Evolutionary conservation across 2,329 filamentous ascomycete genomes (phyloP), one percentile per base, ranked within the genome.

Genomic region (Triangularia setosa): DNA sequence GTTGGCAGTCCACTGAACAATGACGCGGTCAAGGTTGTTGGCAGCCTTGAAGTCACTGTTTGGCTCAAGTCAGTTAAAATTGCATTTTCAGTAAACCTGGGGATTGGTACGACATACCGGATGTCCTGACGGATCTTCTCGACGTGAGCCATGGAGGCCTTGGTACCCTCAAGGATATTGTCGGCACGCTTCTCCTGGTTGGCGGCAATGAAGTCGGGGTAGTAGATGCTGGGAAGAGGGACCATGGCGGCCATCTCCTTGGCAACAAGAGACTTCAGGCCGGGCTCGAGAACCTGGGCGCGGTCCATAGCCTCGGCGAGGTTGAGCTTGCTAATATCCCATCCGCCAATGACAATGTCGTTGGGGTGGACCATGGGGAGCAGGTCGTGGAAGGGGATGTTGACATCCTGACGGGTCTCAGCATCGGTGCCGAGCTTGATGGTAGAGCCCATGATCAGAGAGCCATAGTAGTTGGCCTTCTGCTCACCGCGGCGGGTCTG

Each of bases 1-100:
- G 84, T 99, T 99, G 79, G 95, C 95, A 65, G 95, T 98, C 95
- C 95, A 99, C 79, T 95, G 90, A 67, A 99, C 89, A 75, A 99
- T 92, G 75, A 99, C 90, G 83, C 96, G 97, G 83, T 98, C 94
- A 33, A 99, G 87, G 65, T 78, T 81, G 76, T 98, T 91, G 73
- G 85, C 81, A 67, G 87, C 81, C 84, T 98, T 98, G 87, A 99
- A 99, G 69, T 96, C 87, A 70, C 91, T 48, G 40, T 48, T 48
- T 9, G 11, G 6, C n/a, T 7, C n/a, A 11, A 8, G 40, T 27
- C 25, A 62, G 70, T 66, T 69, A 66, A 61, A 61, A 65, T 27
- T 52, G n/a, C n/a, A 18, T 30, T 14, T 23, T 16, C 52, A 55
- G 6, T 5, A 25, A 12, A 21, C 4, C 5, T 35, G n/a, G 7